These are phyloP conservation scores for Suhomyces coccinellae DNA, from an alignment of 1,139 yeast genomes.

Conservation along the genomic window DNA sequence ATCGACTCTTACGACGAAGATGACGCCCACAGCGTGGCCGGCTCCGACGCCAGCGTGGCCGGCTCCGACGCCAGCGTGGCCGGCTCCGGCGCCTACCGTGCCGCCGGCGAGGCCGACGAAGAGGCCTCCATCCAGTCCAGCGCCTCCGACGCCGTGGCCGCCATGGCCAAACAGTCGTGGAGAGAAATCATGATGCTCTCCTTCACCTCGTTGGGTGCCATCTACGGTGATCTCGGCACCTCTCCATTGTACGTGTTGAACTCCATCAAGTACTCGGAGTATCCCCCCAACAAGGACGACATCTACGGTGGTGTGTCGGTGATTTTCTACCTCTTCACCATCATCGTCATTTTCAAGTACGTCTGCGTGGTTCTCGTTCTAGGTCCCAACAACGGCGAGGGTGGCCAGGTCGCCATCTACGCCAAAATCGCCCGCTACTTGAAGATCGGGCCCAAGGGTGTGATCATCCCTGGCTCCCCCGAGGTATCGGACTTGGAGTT, in stretches of 20 bases:
- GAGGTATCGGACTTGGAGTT: slow-evolving; percentile 37
- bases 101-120: slow-evolving; percentile 14
- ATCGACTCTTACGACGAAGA: slow-evolving; percentile 1
- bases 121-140: slow-evolving; percentile 16
- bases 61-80: slow-evolving; percentile 3
- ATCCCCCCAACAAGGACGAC: slow-evolving; percentile 37
- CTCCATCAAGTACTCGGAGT: slow-evolving; percentile 39
- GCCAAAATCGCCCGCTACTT: slow-evolving; percentile 54
- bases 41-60: slow-evolving; percentile 1
- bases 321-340: slow-evolving; percentile 55
- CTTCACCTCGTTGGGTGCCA: slow-evolving; percentile 52
- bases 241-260: slow-evolving; percentile 57
- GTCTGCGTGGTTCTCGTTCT: slow-evolving; percentile 45
- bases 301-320: slow-evolving; percentile 53
- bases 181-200: slow-evolving; percentile 25
- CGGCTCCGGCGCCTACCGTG: slow-evolving; percentile 3
- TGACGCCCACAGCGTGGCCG: slow-evolving; percentile 1
- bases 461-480: slow-evolving; percentile 40
- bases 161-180: slow-evolving; percentile 22
- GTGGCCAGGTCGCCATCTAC: slow-evolving; percentile 63
- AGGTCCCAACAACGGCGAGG: slow-evolving; percentile 61
- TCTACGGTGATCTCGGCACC: slow-evolving; percentile 64
- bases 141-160: slow-evolving; percentile 1
- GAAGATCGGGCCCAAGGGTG: slow-evolving; percentile 50
- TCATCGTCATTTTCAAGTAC: slow-evolving; percentile 54